Evolutionary conservation across 2,329 filamentous ascomycete species (phyloP), one percentile per base, ranked within the genome.

Genomic region (Microascus cirrosus): DNA sequence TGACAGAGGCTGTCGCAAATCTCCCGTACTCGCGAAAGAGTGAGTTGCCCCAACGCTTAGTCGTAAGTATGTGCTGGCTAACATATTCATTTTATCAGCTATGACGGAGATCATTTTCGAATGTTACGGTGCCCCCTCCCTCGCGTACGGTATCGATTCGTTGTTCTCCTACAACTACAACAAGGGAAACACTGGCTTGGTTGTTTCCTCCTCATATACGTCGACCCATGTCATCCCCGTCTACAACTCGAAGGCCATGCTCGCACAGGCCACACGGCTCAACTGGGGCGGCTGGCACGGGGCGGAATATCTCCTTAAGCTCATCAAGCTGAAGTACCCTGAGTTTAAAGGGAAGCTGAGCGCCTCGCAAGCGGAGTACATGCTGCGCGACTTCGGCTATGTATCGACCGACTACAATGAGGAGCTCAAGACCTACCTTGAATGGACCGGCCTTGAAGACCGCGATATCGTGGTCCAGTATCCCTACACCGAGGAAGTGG

Each of bases 71-170:
- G 7, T 25, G 15, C 24, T 12, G 13, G 36, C 34, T 18, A 11
- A n/a, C 18, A 48, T 56, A 18, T 35, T 36, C 7, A 7, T 50
- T 51, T 50, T 10, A 50, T 11, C 63, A 95, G 90, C 89, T 64
- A 97, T 97, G 93, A 95, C 89, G 51, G 94, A 99, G 68, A 93
- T 97, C 58, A 77, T 99, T 12, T 99, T 97, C 70, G 94, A 99
- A 72, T 95, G 91, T 72, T 99, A 99, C 71, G 83, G 84, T 60
- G 92, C 89, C 12, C 93, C 94, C 0, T 93, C 90, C 1, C 80
- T 96, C 28, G 89, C 92, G 20, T 96, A 94, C 72, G 94, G 94
- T 56, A 92, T 99, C 73, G 94, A 99, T 71, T 95, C 92, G 12
- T 82, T 99, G 35, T 99, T 99, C 74, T 95, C 93, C 22, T 99